phyloP scores from a whole-genome alignment of 2,329 filamentous ascomycete genomes.

The Nannizziopsis barbatae region DNA sequence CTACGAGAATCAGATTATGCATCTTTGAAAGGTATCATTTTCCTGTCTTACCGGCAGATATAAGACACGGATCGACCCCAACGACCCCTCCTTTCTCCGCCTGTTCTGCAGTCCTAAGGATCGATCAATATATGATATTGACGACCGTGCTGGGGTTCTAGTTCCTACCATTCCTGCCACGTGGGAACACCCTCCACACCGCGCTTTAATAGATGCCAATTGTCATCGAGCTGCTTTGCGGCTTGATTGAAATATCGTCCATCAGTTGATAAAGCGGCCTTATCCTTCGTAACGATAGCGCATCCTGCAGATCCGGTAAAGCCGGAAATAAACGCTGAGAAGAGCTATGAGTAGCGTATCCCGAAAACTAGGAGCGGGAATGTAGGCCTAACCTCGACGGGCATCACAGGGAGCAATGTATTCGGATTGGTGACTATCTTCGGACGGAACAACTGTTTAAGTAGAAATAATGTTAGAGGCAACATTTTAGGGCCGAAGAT shows the following conservation, averaged over 20 bases:
- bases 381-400: slow-evolving; percentile 50
- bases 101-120: slow-evolving; percentile 57
- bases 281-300: slow-evolving; percentile 73
- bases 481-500: slow-evolving; percentile 15
- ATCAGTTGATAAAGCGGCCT: slow-evolving; percentile 85
- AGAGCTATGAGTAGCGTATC: slow-evolving; percentile 6
- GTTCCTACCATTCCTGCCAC: slow-evolving; percentile 80
- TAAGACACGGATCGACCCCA: slow-evolving; percentile 78
- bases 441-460: slow-evolving; percentile 73
- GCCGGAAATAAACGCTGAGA: slow-evolving; percentile 68
- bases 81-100: slow-evolving; percentile 77
- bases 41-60: slow-evolving; percentile 51
- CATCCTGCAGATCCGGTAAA: slow-evolving; percentile 94
- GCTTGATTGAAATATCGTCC: slow-evolving; percentile 98
- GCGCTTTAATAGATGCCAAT: slow-evolving; percentile 87
- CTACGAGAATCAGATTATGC: slow-evolving; percentile 21
- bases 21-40: slow-evolving; percentile 7
- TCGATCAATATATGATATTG: slow-evolving; percentile 9
- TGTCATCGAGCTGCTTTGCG: slow-evolving; percentile 73
- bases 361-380: not conserved
- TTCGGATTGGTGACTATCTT: slow-evolving; percentile 95
- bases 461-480: slow-evolving; percentile 28
- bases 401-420: slow-evolving; percentile 96
- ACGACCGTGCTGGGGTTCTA: not conserved
- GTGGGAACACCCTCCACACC: slow-evolving; percentile 88